Evolutionary conservation across 2,329 filamentous ascomycete species (phyloP), one percentile per base, ranked within the genome.

Genomic region (Metarhizium brunneum): DNA sequence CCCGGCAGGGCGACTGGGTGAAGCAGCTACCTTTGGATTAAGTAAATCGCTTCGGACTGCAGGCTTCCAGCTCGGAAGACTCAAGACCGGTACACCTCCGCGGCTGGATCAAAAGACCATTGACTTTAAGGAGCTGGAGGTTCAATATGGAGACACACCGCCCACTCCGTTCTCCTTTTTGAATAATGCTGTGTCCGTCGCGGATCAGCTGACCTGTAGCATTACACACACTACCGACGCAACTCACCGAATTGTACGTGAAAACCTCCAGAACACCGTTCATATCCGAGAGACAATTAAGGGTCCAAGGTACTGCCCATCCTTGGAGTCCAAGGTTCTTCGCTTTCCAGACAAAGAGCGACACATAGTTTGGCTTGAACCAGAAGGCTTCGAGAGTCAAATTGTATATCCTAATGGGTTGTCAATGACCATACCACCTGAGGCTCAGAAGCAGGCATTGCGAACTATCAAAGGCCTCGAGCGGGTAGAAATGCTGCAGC

Each of bases 71-170:
- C 75, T 99, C 16, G 94, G 94, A 32, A 83, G 94, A 58, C 72
- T 99, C 53, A 99, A 99, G 79, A 99, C 94, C 0, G 94, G 94
- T 14, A 99, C 94, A 5, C 94, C 94, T 7, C 94, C 94, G 25
- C 84, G 94, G 30, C 76, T 99, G 55, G 88, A 91, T 62, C 84
- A 82, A 59, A 84, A 84, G 55, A 90, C 87, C 42, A 96, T 99
- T 67, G 80, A 96, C 63, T 96, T 88, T 67, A 73, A 78, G 2
- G 70, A 77, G 0, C 75, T 97, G 4, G 83, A 92, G 55, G 73
- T 80, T 4, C 92, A 97, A 64, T 75, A 73, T 35, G 94, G 92
- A 4, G 94, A 99, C 64, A 79, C 92, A 2, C 90, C 91, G 1
- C 92, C 94, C 0, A 81, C 79, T 64, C 92, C 94, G 0, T 99